Conservation (phyloP, 352 stramenopile genomes). For the Pythium diclinum region DNA sequence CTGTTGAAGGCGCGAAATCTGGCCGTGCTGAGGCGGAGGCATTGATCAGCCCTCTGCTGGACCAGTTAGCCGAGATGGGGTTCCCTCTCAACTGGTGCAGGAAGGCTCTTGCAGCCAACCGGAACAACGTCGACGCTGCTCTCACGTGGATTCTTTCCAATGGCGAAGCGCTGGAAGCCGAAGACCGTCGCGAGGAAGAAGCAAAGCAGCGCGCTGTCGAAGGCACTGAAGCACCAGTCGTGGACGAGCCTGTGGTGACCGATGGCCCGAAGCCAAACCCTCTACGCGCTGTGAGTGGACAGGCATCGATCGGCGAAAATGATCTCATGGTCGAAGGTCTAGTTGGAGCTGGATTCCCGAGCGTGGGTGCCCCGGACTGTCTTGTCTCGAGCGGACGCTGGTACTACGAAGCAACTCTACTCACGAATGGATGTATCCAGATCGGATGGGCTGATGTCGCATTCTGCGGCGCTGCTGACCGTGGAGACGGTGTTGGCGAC, state of each 20-base stretch:
- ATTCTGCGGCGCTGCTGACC: conserved; percentile 83
- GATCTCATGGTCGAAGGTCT: conserved; percentile 86
- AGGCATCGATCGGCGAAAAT: conserved; percentile 81
- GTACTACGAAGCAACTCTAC: conserved; percentile 93
- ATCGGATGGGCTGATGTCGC: conserved; percentile 91
- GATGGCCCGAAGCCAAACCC: conserved; percentile 62
- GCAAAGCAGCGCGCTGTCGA: conserved; percentile 29
- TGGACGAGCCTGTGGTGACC: not conserved
- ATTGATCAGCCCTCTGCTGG: conserved; percentile 59
- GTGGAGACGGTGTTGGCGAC: conserved; percentile 92
- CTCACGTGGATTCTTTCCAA: conserved; percentile 93
- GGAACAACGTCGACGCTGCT: conserved; percentile 89
- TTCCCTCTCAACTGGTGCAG: conserved; percentile 93
- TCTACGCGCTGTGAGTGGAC: conserved; percentile 76
- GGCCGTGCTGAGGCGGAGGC: conserved; percentile 38
- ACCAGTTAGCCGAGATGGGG: conserved; percentile 91
- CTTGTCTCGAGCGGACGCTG: conserved; percentile 74
- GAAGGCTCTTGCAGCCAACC: conserved; percentile 84
- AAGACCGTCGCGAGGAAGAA: conserved; percentile 86
- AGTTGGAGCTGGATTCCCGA: conserved; percentile 81
- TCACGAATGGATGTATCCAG: conserved; percentile 92
- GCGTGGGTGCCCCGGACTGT: conserved; percentile 78
- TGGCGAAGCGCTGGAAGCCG: conserved; percentile 82
- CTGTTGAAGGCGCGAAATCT: conserved; percentile 18
- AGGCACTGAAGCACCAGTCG: conserved; percentile 6